Conservation (phyloP, 176 grass and related monocot species). For the Poa pratensis region DNA sequence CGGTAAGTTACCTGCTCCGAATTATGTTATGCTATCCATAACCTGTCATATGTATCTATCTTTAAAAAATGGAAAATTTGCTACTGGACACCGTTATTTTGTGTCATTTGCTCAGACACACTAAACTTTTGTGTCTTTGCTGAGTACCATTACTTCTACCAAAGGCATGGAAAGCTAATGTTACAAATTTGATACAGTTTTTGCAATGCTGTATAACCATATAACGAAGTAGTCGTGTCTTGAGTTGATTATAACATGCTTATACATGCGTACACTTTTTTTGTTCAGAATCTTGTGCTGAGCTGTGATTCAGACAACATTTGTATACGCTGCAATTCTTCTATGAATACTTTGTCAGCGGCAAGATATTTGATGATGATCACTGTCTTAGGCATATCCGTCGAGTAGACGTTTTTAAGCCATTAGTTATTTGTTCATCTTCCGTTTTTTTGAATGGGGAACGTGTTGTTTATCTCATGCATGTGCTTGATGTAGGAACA, state of each 20-base stretch:
- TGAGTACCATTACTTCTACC: neutral
- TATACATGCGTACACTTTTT: neutral
- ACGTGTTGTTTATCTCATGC: neutral
- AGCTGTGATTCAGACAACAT: slow-evolving; percentile 13
- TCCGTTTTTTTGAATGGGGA: neutral
- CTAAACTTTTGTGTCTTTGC: too few relatives aligned
- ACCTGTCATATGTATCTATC: neutral
- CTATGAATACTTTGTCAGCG: neutral
- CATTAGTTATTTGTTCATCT: neutral
- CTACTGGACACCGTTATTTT: too few relatives aligned
- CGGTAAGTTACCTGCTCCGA: neutral
- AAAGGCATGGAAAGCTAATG: neutral
- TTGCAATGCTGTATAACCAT: slow-evolving; percentile 8
- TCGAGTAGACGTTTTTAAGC: neutral
- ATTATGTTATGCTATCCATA: neutral
- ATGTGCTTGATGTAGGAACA: slow-evolving; percentile 42
- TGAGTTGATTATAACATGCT: slow-evolving; percentile 2
- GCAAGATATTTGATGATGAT: neutral
- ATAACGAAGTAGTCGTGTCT: neutral
- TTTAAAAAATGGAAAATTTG: too few relatives aligned
- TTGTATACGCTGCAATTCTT: neutral
- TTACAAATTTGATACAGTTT: neutral
- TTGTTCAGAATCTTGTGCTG: neutral
- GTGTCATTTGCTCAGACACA: too few relatives aligned
- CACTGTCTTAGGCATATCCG: neutral